Evolutionary conservation across 2,329 filamentous ascomycete genomes (phyloP).

Genomic region (Metarhizium rileyi): DNA sequence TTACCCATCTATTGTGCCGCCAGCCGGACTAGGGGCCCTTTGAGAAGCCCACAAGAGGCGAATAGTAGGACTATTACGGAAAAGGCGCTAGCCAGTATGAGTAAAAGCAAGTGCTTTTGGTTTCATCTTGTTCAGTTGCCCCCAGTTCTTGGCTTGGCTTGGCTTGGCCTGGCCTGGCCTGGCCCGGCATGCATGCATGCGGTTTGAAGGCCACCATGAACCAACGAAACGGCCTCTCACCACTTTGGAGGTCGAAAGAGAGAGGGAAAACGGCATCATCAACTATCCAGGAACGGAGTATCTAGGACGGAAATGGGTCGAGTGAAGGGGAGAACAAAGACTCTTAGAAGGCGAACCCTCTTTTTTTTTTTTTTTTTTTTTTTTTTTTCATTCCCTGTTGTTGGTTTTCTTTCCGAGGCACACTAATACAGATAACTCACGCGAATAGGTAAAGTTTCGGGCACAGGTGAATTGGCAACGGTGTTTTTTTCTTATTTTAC

Average conservation of each 20-base stretch:
- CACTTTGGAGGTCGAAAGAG: background rate
- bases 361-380: background rate
- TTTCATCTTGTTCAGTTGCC: background rate
- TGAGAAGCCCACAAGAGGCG: constrained; percentile 26
- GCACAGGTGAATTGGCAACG: background rate
- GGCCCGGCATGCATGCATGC: background rate
- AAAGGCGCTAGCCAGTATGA: constrained; percentile 1
- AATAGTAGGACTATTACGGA: background rate
- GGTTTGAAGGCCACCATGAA: background rate
- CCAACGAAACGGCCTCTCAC: background rate
- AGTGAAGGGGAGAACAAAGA: background rate
- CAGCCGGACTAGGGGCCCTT: constrained; percentile 28
- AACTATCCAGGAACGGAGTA: too few species aligned
- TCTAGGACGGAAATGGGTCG: background rate
- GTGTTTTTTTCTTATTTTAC: too few species aligned
- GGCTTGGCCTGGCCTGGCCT: too few species aligned
- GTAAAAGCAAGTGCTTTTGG: constrained; percentile 1
- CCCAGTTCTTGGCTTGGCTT: too few species aligned
- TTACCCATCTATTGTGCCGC: constrained; percentile 40
- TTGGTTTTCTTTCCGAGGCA: background rate
- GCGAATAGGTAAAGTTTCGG: background rate
- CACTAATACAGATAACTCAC: background rate
- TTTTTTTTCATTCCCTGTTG: background rate
- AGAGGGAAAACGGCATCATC: background rate
- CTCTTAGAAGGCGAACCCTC: background rate